Conservation (phyloP, 441 rosid genomes). For the Hura crepitans region DNA sequence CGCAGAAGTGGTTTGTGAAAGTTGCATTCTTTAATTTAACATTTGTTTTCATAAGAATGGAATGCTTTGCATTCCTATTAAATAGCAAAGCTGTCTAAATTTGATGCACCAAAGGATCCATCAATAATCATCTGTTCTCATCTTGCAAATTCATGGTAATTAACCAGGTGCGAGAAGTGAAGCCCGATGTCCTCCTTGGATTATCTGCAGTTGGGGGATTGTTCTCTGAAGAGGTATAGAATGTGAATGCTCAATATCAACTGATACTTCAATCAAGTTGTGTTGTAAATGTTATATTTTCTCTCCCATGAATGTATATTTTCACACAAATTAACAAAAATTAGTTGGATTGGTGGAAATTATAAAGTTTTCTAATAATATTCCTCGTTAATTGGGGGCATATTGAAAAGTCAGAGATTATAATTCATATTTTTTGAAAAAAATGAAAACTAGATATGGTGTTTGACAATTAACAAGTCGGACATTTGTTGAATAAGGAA, state of each 20-base stretch:
- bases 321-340: too few species aligned
- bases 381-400: too few species aligned
- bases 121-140: neutral
- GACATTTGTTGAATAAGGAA: too few species aligned
- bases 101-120: neutral
- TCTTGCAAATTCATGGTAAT: slow-evolving; percentile 16
- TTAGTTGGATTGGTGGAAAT: too few species aligned
- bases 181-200: slow-evolving; percentile 99
- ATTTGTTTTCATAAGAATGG: slow-evolving; percentile 1
- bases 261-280: slow-evolving; percentile 7
- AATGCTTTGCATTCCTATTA: neutral
- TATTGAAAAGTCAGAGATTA: too few species aligned
- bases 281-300: neutral
- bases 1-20: slow-evolving; percentile 83
- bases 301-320: too few species aligned
- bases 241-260: slow-evolving; percentile 19
- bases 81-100: neutral
- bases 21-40: slow-evolving; percentile 6
- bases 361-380: too few species aligned
- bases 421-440: too few species aligned
- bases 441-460: too few species aligned
- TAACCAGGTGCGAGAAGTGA: slow-evolving; percentile 81
- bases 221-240: slow-evolving; percentile 85
- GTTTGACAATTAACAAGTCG: too few species aligned
- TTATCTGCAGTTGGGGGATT: slow-evolving; percentile 98